Conservation (phyloP, 2,329 filamentous ascomycete species). For the Tolypocladium endophyticum region DNA sequence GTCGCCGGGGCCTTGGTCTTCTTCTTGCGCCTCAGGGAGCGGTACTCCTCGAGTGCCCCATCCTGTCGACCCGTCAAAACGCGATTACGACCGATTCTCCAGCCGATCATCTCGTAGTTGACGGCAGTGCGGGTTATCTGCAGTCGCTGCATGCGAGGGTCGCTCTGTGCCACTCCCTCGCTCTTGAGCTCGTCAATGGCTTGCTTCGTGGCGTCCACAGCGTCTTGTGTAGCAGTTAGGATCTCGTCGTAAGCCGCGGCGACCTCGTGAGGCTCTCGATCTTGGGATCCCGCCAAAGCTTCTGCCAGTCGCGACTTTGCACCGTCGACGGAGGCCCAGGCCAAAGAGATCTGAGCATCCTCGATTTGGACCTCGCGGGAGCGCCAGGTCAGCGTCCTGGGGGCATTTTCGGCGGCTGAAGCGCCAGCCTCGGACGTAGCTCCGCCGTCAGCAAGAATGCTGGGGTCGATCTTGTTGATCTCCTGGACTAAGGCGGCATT, state of each 20-base stretch:
- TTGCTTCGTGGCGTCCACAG: conserved; percentile 83
- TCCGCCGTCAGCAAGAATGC: conserved; percentile 47
- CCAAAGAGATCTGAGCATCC: conserved; percentile 82
- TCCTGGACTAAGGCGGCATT: conserved; percentile 51
- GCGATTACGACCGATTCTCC: conserved; percentile 87
- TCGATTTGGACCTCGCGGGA: conserved; percentile 78
- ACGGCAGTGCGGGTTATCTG: conserved; percentile 89
- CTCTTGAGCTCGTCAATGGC: conserved; percentile 82
- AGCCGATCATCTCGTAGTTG: conserved; percentile 88
- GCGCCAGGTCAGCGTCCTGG: conserved; percentile 76
- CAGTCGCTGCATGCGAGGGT: conserved; percentile 80
- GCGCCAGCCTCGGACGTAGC: conserved; percentile 38
- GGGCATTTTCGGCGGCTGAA: conserved; percentile 42
- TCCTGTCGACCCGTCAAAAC: conserved; percentile 78
- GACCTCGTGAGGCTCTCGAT: conserved; percentile 50
- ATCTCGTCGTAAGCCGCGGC: conserved; percentile 87
- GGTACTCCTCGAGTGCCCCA: conserved; percentile 51
- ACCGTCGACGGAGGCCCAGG: conserved; percentile 58
- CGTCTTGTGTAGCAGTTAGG: conserved; percentile 83
- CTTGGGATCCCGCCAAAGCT: conserved; percentile 31
- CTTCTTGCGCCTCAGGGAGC: conserved; percentile 41
- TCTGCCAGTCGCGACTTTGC: conserved; percentile 40
- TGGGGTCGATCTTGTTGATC: conserved; percentile 61
- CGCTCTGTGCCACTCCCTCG: conserved; percentile 75
- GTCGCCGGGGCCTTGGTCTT: conserved; percentile 20